Base-by-base conservation (phyloP, 2,329 filamentous ascomycete species). In the Sporothrix dimorphospora region DNA sequence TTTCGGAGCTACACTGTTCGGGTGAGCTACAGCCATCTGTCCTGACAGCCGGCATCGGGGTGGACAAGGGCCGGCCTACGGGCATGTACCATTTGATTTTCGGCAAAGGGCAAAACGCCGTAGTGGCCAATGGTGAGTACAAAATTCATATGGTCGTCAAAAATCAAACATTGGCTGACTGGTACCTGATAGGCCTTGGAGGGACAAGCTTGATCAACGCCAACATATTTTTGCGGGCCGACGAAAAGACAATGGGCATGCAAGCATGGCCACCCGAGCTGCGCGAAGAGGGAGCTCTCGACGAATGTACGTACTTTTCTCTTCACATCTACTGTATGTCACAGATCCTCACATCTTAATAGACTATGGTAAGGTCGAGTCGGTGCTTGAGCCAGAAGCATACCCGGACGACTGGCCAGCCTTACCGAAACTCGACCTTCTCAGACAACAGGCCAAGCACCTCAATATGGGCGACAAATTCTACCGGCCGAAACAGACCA, bases 171-270 rank as follows among this genome's bases (percentile, higher is more conserved):
- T 45, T 42, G 21, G 21, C 38, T 69, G 30, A 59, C n/a, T 14
- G 0, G 9, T 12, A n/a, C 1, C 24, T 45, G 2, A 82, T 51
- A 87, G 85, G 89, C 1, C 86, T 92, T 40, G 90, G 90, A 12
- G 90, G 89, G 11, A 90, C 89, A 1, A 90, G 88, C 77, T 78
- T 92, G 38, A 84, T 92, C 53, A 92, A 92, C 74, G 89, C 89
- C 11, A 91, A 91, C 76, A 87, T 92, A 1, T 92, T 90, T 75
- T 80, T 91, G 19, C 84, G 87, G 75, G 86, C 88, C 2, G 88
- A 91, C 71, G 78, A 85, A 16, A 81, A 82, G 4, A 87, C 87
- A 0, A 79, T 92, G 71, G 77, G 79, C 1, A 82, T 88, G 79
- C 81, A 84, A 1, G 80, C 83, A 9, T 92, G 90, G 90, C 90